Percentiles rank a stretch among this genome's conserved stretches.
phyloP scores from a whole-genome alignment of 2,329 filamentous ascomycete species.

The Nothomitra cinnamomea region DNA sequence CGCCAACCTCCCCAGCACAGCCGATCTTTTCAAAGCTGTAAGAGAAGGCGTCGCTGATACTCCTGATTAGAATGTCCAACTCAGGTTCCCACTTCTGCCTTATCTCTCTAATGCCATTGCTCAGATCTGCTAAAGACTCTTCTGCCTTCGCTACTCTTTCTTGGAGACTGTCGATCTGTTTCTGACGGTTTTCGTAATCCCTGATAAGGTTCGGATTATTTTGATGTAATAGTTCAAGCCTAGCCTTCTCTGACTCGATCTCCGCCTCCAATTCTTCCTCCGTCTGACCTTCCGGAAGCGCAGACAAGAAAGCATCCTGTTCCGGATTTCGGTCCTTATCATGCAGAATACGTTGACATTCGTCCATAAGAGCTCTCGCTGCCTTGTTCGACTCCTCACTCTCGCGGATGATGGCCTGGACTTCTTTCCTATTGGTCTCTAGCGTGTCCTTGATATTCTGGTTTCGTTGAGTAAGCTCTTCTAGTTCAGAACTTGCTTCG shows the following conservation, averaged over 20 bases:
- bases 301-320: constrained; percentile 23
- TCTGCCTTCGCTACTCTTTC: constrained; percentile 39
- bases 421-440: constrained; percentile 18
- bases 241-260: constrained; percentile 55
- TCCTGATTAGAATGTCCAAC: constrained; percentile 57
- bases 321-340: constrained; percentile 13
- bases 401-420: constrained; percentile 19
- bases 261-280: constrained; percentile 52
- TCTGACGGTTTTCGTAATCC: constrained; percentile 58
- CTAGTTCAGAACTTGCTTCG: constrained; percentile 69
- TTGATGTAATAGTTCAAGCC: constrained; percentile 64
- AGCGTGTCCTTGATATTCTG: constrained; percentile 34
- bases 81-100: constrained; percentile 66
- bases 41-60: constrained; percentile 80
- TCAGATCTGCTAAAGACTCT: constrained; percentile 36
- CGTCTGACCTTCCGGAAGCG: constrained; percentile 32
- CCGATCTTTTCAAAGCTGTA: constrained; percentile 90
- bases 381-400: constrained; percentile 16
- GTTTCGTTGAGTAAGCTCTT: constrained; percentile 50
- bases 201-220: constrained; percentile 59
- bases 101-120: constrained; percentile 44
- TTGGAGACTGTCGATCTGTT: constrained; percentile 50
- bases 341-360: constrained; percentile 11
- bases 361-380: constrained; percentile 9
- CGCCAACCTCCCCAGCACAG: constrained; percentile 75